Evolutionary conservation across 768 basidiomycete genomes (phyloP), one percentile per base, ranked within the genome.

Genomic region (Pleurotus tuoliensis): DNA sequence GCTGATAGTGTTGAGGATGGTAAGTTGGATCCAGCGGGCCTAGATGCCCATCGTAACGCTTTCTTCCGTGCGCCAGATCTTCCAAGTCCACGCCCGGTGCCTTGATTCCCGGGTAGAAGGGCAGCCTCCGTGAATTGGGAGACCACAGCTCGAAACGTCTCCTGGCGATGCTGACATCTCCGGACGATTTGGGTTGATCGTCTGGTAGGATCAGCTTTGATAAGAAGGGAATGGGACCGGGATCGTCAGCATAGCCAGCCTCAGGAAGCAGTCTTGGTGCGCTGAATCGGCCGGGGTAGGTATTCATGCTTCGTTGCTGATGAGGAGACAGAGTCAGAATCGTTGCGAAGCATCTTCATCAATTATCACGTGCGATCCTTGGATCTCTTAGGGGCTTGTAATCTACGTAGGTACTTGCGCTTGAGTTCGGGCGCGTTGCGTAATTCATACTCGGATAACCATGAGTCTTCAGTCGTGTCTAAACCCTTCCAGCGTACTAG

Each of bases 21-120:
- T 18, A 18, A 25, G 47, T 47, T 15, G 16, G 24, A 25, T 47
- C 47, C 13, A 47, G 22, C 22, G 16, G 47, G 24, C 47, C 47
- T 22, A 47, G 47, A 47, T 47, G 47, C 47, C 47, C 47, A 25
- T 47, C 47, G 47, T 47, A 47, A 47, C 47, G 20, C 24, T 47
- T 47, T 13, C 13, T 22, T 13, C 12, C 4, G 7, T 4, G 47
- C 3, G 22, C 16, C 12, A 47, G 12, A 12, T 47, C 16, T 13
- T 18, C 16, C 20, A 12, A 18, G 12, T 47, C 15, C 13, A 18
- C 13, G 24, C 20, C 15, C 12, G 12, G 47, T 18, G 13, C 47
- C 16, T 18, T 25, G 13, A 47, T 25, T 47, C 47, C 47, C 16
- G 4, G 47, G 20, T 13, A 47, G 47, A 47, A 13, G 22, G 47